Percentiles rank a stretch among this genome's conserved stretches.
Evolutionary conservation across 352 stramenopile genomes (phyloP).

Genomic region (Phytophthora capsici): DNA sequence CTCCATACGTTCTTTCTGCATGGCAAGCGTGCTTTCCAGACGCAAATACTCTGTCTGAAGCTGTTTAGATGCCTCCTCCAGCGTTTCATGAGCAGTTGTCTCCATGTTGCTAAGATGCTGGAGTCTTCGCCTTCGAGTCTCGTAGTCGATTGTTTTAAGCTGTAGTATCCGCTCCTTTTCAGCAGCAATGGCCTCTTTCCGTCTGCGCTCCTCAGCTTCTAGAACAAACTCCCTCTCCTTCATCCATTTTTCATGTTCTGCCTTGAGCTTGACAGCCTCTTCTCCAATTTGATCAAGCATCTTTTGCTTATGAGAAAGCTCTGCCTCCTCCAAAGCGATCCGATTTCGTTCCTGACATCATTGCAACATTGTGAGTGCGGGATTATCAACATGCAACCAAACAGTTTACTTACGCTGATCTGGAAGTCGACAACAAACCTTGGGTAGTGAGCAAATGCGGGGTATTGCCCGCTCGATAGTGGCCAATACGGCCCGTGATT

Average conservation of each 20-base stretch:
- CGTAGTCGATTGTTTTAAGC: constrained; percentile 73
- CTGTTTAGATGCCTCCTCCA: constrained; percentile 69
- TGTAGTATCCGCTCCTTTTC: constrained; percentile 75
- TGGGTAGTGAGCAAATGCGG: constrained; percentile 80
- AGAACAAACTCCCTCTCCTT: constrained; percentile 64
- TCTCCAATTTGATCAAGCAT: constrained; percentile 62
- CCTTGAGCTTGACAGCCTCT: constrained; percentile 60
- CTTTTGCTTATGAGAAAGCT: constrained; percentile 68
- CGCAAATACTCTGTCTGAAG: constrained; percentile 70
- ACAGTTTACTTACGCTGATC: constrained; percentile 64
- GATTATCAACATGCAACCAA: constrained; percentile 5
- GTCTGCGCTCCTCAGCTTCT: constrained; percentile 64
- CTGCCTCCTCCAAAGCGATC: constrained; percentile 79
- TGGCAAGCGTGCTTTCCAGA: constrained; percentile 53
- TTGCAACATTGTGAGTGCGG: constrained; percentile 4
- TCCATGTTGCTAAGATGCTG: constrained; percentile 74
- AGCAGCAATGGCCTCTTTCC: constrained; percentile 58
- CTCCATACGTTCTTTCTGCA: constrained; percentile 66
- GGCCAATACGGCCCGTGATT: constrained; percentile 50
- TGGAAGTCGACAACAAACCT: constrained; percentile 86
- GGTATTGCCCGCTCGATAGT: constrained; percentile 75
- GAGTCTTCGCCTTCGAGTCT: constrained; percentile 69
- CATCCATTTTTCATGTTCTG: constrained; percentile 72
- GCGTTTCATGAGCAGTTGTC: constrained; percentile 54
- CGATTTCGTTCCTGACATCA: constrained; percentile 73